phyloP scores from a whole-genome alignment of 2,329 filamentous ascomycete species.

The Aspergillus awamori region DNA sequence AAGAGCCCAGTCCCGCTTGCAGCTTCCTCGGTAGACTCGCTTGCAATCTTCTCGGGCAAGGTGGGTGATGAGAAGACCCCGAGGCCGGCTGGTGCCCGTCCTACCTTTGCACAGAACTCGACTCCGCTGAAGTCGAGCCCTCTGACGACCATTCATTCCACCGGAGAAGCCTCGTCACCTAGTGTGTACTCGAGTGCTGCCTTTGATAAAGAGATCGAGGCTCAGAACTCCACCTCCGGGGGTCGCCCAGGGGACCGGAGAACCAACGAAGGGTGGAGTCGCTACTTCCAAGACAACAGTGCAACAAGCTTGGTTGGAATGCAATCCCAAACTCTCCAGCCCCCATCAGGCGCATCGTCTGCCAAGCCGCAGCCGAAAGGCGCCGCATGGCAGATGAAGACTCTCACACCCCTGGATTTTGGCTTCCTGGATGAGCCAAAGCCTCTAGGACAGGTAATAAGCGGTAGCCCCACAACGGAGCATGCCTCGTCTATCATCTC shows the following conservation, averaged over 20 bases:
- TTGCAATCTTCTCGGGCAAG: conserved; percentile 46
- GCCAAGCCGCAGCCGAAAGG: conserved; percentile 42
- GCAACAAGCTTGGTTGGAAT: conserved; percentile 29
- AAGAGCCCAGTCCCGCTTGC: conserved; percentile 42
- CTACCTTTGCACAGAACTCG: conserved; percentile 24
- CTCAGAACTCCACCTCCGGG: conserved; percentile 18
- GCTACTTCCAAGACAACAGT: conserved; percentile 49
- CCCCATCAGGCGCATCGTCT: conserved; percentile 23
- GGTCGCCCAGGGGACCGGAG: conserved; percentile 41
- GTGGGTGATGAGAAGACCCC: conserved; percentile 37
- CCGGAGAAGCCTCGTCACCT: conserved; percentile 24
- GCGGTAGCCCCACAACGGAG: conserved; percentile 48
- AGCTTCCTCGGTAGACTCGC: conserved; percentile 41
- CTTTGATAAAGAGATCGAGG: conserved; percentile 26
- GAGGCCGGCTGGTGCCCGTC: conserved; percentile 24
- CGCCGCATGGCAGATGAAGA: conserved; percentile 46
- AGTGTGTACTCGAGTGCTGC: conserved; percentile 26
- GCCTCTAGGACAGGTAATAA: conserved; percentile 44
- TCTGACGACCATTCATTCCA: conserved; percentile 36
- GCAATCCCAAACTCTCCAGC: conserved; percentile 24
- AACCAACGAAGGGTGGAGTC: conserved; percentile 53
- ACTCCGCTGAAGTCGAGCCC: conserved; percentile 28
- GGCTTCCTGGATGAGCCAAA: conserved; percentile 43
- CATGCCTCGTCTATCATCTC: conserved; percentile 29
- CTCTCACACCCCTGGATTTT: conserved; percentile 39